These are phyloP conservation scores for Testicularia cyperi DNA, from an alignment of 1,284 basidiomycete species.

Conservation along the genomic window DNA sequence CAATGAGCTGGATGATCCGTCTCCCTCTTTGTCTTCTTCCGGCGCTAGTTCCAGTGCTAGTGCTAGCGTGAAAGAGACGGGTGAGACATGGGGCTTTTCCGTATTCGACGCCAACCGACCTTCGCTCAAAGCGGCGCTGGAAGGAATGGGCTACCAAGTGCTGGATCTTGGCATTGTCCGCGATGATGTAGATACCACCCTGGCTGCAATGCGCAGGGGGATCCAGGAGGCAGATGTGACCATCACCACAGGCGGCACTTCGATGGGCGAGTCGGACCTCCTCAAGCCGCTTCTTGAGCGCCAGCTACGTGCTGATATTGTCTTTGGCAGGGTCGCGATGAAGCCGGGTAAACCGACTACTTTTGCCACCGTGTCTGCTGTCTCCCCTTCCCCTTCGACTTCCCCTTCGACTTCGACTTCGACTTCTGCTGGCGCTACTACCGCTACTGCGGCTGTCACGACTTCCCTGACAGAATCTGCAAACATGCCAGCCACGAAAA, in stretches of 20 bases:
- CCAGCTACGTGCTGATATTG: slow-evolving; percentile 71
- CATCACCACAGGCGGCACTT: slow-evolving; percentile 82
- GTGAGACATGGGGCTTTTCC: slow-evolving; percentile 43
- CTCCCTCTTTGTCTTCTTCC: slow-evolving; percentile 47
- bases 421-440: neutral
- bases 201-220: slow-evolving; percentile 67
- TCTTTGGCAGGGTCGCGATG: slow-evolving; percentile 72
- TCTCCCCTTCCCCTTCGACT: neutral
- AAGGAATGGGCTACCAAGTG: slow-evolving; percentile 74
- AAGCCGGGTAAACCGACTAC: slow-evolving; percentile 68
- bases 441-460: no score
- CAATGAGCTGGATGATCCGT: slow-evolving; percentile 75
- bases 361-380: slow-evolving; percentile 69
- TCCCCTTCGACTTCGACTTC: neutral
- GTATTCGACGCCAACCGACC: slow-evolving; percentile 76
- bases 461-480: no score
- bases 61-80: no score
- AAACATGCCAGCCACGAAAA: no score
- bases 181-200: slow-evolving; percentile 70
- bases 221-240: slow-evolving; percentile 72
- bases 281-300: slow-evolving; percentile 84
- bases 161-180: slow-evolving; percentile 77
- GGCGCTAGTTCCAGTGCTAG: no score
- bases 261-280: slow-evolving; percentile 83
- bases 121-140: slow-evolving; percentile 70